phyloP scores from a whole-genome alignment of 202 grass and related monocot species.

The Panicum hallii region DNA sequence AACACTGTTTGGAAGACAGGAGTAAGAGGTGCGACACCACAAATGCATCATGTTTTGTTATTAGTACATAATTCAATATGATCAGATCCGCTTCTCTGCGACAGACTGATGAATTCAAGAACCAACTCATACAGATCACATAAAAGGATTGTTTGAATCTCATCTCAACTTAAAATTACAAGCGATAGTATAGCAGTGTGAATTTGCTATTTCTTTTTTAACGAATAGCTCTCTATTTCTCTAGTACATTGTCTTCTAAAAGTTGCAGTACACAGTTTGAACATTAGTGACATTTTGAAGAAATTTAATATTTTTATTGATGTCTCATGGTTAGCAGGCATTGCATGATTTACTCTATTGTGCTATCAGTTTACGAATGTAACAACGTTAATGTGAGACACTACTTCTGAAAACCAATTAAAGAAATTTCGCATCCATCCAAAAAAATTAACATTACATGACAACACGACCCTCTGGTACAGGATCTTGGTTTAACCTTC shows the following conservation, averaged over 20 bases:
- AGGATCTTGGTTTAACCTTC: neutral
- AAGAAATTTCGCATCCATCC: neutral
- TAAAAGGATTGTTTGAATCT: neutral
- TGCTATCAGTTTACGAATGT: neutral
- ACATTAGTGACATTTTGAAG: neutral
- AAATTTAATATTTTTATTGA: neutral
- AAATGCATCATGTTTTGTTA: neutral
- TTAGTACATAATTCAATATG: neutral
- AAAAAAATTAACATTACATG: neutral
- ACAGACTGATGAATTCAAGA: neutral
- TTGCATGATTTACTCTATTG: neutral
- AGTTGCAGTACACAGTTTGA: neutral
- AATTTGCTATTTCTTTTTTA: neutral
- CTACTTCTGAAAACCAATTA: neutral
- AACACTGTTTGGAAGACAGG: constrained; percentile 92
- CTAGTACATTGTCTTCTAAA: neutral
- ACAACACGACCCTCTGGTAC: neutral
- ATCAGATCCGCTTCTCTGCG: neutral
- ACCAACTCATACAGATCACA: neutral
- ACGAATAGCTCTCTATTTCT: neutral
- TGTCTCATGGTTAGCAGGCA: neutral
- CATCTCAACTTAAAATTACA: neutral
- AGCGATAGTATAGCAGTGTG: neutral
- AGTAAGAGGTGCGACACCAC: constrained; percentile 60
- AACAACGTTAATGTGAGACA: neutral